Conservation (phyloP, 2,329 filamentous ascomycete species). For the Orbilia javanica region DNA sequence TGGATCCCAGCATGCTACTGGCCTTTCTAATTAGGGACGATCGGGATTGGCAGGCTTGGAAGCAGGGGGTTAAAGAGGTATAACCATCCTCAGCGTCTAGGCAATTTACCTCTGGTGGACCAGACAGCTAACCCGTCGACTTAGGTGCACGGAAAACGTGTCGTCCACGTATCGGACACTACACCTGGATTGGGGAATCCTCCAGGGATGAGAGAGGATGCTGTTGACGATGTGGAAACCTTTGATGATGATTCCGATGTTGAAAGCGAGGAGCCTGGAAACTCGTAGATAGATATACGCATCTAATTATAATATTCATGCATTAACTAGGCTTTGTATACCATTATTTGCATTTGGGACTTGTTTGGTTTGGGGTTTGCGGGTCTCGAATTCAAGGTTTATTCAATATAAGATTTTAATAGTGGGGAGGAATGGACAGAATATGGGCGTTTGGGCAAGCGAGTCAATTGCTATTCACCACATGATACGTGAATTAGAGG, state of each 20-base stretch:
- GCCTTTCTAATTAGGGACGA: conserved; percentile 88
- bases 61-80: conserved; percentile 73
- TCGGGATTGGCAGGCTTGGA: conserved; percentile 87
- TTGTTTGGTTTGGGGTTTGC: conserved; percentile 20
- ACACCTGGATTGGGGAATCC: conserved; percentile 72
- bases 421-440: conserved; percentile 1
- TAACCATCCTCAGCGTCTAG: neutral
- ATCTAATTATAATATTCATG: conserved; percentile 12
- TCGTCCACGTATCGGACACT: conserved; percentile 84
- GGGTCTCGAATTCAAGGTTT: conserved; percentile 5
- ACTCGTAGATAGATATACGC: conserved; percentile 9
- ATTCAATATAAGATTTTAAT: conserved; percentile 23
- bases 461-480: conserved; percentile 26
- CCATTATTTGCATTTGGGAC: conserved; percentile 25
- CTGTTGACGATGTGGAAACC: conserved; percentile 89
- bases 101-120: neutral
- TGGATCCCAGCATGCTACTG: conserved; percentile 98
- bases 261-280: conserved; percentile 63
- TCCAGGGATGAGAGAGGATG: conserved; percentile 74
- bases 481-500: conserved; percentile 29
- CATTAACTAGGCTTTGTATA: conserved; percentile 9
- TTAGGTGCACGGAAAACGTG: conserved; percentile 81
- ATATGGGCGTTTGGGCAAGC: conserved; percentile 41
- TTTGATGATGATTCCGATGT: conserved; percentile 78
- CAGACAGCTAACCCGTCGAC: neutral